Base-by-base conservation (phyloP, 2,329 filamentous ascomycete species). In the Pseudocercospora pini-densiflorae region DNA sequence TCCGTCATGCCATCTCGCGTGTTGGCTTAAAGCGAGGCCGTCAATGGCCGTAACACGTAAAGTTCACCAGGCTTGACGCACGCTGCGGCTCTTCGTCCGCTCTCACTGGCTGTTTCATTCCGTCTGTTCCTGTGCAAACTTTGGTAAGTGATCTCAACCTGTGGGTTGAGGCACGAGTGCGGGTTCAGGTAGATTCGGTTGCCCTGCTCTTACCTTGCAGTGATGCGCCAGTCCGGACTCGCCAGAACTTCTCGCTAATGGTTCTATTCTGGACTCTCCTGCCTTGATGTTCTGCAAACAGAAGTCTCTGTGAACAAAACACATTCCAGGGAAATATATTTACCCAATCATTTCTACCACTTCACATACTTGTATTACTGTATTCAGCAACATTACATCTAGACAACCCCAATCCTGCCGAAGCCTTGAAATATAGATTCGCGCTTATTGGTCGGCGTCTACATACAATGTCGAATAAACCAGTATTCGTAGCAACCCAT, bases 401-500 rank as follows among this genome's bases (percentile, higher is more conserved):
- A 6, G 36, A 33, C 31, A n/a, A 23, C 31, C 21, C 10, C 36
- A 24, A 40, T 10, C 47, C 45, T 29, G 24, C 43, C 31, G 23
- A 61, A 47, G 59, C 29, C 68, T 64, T 68, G 68, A 61, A 63
- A 66, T 59, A 66, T 47, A 66, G 63, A 61, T 60, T 62, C 36
- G 49, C 19, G 14, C 61, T 43, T 59, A 66, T 64, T 63, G 61
- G 51, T 54, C 12, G 51, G 16, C 3, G 16, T 33, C 47, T 23
- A 51, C 19, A 51, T 16, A 27, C 19, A 61, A 94, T 93, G 91
- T 89, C 90, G 73, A 86, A 82, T 79, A 95, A 89, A 77, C 91
- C 92, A 45, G 92, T 98, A 79, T 98, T 98, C 79, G 89, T 95
- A 76, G 93, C 90, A 65, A 98, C 95, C 74, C 94, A 98, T 81